Evolutionary conservation across 2,329 filamentous ascomycete genomes (phyloP).

Genomic region (Zymoseptoria passerinii): DNA sequence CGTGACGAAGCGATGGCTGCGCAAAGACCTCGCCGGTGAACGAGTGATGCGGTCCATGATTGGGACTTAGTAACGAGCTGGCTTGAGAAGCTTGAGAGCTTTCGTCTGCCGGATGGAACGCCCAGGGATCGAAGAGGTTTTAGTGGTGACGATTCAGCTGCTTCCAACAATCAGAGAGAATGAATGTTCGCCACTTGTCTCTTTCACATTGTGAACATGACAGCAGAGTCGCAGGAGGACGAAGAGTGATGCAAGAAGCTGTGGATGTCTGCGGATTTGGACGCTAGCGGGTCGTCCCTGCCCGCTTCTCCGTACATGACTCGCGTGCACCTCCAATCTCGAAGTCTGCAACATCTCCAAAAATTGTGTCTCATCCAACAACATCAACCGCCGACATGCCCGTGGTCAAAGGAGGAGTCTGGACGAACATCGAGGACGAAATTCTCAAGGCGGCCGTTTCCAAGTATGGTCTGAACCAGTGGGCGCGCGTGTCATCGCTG

Average conservation of each 20-base stretch:
- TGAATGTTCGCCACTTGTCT: not conserved
- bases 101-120: no score
- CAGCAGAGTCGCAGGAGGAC: no score
- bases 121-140: not conserved
- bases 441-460: conserved; percentile 93
- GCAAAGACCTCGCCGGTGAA: not conserved
- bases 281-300: not conserved
- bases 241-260: not conserved
- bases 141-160: not conserved
- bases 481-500: conserved; percentile 95
- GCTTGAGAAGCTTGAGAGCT: not conserved
- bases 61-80: not conserved
- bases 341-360: conserved; percentile 3
- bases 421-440: conserved; percentile 76
- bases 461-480: conserved; percentile 94
- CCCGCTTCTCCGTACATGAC: conserved; percentile 1
- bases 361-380: not conserved
- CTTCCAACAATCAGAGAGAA: not conserved
- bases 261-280: not conserved
- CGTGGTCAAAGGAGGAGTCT: conserved; percentile 59
- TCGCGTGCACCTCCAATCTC: not conserved
- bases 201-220: not conserved
- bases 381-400: conserved; percentile 43
- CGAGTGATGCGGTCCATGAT: not conserved
- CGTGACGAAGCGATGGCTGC: not conserved